These are phyloP conservation scores for Hanseniaspora clermontiae DNA, from an alignment of 805 yeast species.

Conservation along the genomic window DNA sequence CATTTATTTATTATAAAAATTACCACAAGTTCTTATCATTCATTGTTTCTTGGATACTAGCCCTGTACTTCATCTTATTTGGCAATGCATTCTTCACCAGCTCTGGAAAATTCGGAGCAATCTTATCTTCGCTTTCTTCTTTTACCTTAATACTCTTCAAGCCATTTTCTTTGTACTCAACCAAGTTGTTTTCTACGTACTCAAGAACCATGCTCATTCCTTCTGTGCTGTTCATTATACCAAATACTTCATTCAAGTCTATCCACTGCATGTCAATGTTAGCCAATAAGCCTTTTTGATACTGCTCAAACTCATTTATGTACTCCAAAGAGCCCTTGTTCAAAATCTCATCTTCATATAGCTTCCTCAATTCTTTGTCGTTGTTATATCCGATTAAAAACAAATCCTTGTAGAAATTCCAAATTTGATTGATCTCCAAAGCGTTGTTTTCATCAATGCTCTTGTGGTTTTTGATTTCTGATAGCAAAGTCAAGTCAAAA, in stretches of 20 bases:
- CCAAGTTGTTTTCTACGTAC: not conserved
- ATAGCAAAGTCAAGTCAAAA: slow-evolving; percentile 20
- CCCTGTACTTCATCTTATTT: slow-evolving; percentile 4
- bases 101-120: not conserved
- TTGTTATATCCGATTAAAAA: slow-evolving; percentile 22
- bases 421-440: slow-evolving; percentile 20
- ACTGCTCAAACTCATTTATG: slow-evolving; percentile 17
- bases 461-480: slow-evolving; percentile 14
- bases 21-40: slow-evolving; percentile 3
- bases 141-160: slow-evolving; percentile 1
- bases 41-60: not conserved
- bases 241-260: slow-evolving; percentile 13
- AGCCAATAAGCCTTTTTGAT: slow-evolving; percentile 20
- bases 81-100: not conserved
- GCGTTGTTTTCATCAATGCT: slow-evolving; percentile 16
- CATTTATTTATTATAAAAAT: not conserved
- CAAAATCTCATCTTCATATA: slow-evolving; percentile 11
- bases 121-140: not conserved
- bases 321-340: slow-evolving; percentile 12
- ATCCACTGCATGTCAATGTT: slow-evolving; percentile 26
- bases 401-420: slow-evolving; percentile 25
- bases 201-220: not conserved
- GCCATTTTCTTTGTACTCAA: not conserved
- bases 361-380: not conserved
- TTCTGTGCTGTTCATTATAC: not conserved